Conservation (phyloP, 257 asterid genomes). For the Anisodus tanguticus region DNA sequence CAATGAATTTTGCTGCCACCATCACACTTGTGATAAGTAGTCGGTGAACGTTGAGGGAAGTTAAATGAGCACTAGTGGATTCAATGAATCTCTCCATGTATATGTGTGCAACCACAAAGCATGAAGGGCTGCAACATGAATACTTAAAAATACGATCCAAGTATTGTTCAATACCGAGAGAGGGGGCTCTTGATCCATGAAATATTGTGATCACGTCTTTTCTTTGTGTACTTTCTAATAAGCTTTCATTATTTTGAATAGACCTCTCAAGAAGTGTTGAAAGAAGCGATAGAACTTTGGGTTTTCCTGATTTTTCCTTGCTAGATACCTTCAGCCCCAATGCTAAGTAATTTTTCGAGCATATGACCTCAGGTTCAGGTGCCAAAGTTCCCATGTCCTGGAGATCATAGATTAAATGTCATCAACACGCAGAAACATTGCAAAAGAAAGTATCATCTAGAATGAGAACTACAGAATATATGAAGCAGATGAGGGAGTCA, state of each 20-base stretch:
- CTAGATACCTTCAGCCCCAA: constrained; percentile 63
- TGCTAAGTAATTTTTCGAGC: constrained; percentile 49
- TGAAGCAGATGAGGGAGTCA: background rate
- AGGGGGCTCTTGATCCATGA: constrained; percentile 83
- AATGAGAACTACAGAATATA: background rate
- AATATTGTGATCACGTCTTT: constrained; percentile 69
- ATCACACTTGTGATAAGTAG: constrained; percentile 84
- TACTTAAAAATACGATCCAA: constrained; percentile 86
- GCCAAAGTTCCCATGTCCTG: constrained; percentile 64
- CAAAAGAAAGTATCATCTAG: background rate
- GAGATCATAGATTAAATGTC: background rate
- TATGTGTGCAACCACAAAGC: constrained; percentile 78
- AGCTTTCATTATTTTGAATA: constrained; percentile 61
- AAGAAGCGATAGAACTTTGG: constrained; percentile 64
- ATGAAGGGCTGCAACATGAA: constrained; percentile 88
- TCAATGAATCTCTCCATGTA: constrained; percentile 72
- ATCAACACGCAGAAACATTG: background rate
- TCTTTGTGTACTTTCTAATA: constrained; percentile 49
- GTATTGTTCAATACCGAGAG: constrained; percentile 71
- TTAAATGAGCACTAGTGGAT: constrained; percentile 49
- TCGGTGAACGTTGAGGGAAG: constrained; percentile 82
- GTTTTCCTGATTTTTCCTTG: constrained; percentile 59
- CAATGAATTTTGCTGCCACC: constrained; percentile 95
- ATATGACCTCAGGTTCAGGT: constrained; percentile 43
- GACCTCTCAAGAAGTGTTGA: constrained; percentile 70